Evolutionary conservation across 306 rosid genomes (phyloP).

Genomic region (Fragaria vesca): DNA sequence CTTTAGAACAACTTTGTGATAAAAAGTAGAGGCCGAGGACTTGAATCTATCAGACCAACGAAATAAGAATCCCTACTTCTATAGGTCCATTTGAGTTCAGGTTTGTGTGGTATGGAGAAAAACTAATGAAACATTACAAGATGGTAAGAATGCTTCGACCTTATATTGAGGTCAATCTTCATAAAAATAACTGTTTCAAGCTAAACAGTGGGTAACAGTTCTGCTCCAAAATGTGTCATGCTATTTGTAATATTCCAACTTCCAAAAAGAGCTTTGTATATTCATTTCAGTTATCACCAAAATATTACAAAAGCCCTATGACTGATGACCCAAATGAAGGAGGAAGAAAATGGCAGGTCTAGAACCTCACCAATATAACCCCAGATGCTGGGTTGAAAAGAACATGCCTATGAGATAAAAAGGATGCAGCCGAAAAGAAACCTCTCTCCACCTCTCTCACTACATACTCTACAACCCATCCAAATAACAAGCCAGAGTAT

Average conservation of each 20-base stretch:
- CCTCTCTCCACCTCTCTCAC: conserved; percentile 42
- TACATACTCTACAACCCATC: conserved; percentile 51
- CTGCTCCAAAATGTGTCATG: not conserved
- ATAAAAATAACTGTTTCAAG: too few relatives aligned
- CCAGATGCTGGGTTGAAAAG: conserved; percentile 43
- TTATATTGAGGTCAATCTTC: too few relatives aligned
- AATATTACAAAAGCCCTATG: conserved; percentile 46
- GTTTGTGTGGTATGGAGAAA: too few relatives aligned
- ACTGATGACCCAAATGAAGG: conserved; percentile 28
- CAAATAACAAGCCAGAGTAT: conserved; percentile 36
- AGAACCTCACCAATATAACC: conserved; percentile 25
- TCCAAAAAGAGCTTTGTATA: conserved; percentile 39
- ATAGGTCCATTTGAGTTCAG: too few relatives aligned
- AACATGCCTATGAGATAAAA: conserved; percentile 43
- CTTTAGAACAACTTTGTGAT: not conserved
- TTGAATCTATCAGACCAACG: too few relatives aligned
- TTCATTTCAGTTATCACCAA: conserved; percentile 47
- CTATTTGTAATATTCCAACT: not conserved
- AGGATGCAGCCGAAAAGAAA: conserved; percentile 34
- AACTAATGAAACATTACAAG: too few relatives aligned
- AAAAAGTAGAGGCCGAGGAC: too few relatives aligned
- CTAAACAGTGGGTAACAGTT: too few relatives aligned
- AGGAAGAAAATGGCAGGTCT: conserved; percentile 36
- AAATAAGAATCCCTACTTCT: too few relatives aligned
- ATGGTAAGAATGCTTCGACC: too few relatives aligned